phyloP scores from a whole-genome alignment of 495 filamentous ascomycete genomes.

The Xylaria flabelliformis region DNA sequence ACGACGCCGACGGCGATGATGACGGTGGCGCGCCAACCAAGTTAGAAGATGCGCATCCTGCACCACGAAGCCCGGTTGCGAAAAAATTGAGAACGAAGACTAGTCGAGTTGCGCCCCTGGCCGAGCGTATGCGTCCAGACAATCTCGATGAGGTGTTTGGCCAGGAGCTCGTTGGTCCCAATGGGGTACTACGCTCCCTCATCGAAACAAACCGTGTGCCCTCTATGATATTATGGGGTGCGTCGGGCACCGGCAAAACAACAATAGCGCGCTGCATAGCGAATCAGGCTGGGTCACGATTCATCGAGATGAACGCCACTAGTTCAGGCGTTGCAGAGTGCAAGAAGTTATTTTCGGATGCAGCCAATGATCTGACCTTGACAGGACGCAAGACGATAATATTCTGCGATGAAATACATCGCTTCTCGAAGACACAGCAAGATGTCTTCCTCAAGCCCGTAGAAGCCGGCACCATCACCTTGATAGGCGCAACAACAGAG shows the following conservation, averaged over 20 bases:
- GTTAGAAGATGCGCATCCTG: conserved; percentile 26
- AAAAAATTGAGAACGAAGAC: conserved; percentile 69
- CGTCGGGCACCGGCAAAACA: conserved; percentile 92
- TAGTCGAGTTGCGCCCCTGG: conserved; percentile 78
- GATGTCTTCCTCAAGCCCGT: conserved; percentile 95
- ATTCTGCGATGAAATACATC: conserved; percentile 97
- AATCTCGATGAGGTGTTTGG: conserved; percentile 86
- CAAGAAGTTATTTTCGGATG: conserved; percentile 92
- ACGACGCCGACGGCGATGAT: conserved; percentile 28
- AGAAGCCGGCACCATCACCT: conserved; percentile 85
- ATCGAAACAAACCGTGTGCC: conserved; percentile 88
- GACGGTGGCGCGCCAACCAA: conserved; percentile 31
- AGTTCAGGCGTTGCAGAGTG: conserved; percentile 87
- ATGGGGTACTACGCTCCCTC: conserved; percentile 84
- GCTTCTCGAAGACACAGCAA: conserved; percentile 92
- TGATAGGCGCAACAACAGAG: conserved; percentile 96
- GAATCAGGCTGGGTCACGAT: conserved; percentile 77
- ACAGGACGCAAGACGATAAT: conserved; percentile 93
- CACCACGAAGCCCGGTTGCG: conserved; percentile 41
- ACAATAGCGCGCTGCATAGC: conserved; percentile 95
- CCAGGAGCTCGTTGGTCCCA: conserved; percentile 86
- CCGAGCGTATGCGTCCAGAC: conserved; percentile 90
- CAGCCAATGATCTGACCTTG: conserved; percentile 78
- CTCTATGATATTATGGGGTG: conserved; percentile 95
- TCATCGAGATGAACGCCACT: conserved; percentile 96